Base-by-base conservation (phyloP, 176 grass and related monocot species). In the Avena insularis region DNA sequence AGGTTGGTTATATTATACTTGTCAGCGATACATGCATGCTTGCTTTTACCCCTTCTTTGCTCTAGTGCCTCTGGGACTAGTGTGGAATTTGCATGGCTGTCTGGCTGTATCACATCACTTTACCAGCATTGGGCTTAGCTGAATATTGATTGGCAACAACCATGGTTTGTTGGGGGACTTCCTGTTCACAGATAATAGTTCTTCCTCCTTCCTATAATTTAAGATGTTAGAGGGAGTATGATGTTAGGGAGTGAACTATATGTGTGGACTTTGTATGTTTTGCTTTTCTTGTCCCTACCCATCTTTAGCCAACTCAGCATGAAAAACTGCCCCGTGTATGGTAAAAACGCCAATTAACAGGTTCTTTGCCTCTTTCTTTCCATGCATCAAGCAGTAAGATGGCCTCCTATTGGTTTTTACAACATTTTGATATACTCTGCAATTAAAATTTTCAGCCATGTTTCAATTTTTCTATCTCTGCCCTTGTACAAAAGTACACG, bases 1-100 rank as follows among this genome's bases (percentile, higher is more conserved):
- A 97, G 92, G 95, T 97, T 90, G 29, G 86, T 77, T 71, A 38
- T 88, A 77, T 58, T 33, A 63, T 53, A 66, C 80, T 69, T 85
- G n/a, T 73, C 7, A 79, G 16, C 79, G 54, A 69, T 84, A 62
- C 33, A n/a, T 71, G 33, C 67, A 27, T 48, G 12, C 79, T 64
- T 56, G 16, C 43, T 25, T 36, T n/a, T 72, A 63, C 17, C 35
- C 25, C 40, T 71, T 23, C 36, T 56, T 56, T 85, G 23, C 3
- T 40, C 15, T 68, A 38, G 4, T 33, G n/a, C 45, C 25, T 83
- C 51, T 8, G 6, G 4, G 49, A 83, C 8, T 79, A 53, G 33
- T 25, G 40, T 56, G 20, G 75, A 63, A 79, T 13, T 89, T 49
- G 47, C 43, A 53, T 62, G 66, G 45, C 17, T 21, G 45, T 79